Evolutionary conservation across 768 basidiomycete species (phyloP).

Genomic region (Lactarius akahatsu): DNA sequence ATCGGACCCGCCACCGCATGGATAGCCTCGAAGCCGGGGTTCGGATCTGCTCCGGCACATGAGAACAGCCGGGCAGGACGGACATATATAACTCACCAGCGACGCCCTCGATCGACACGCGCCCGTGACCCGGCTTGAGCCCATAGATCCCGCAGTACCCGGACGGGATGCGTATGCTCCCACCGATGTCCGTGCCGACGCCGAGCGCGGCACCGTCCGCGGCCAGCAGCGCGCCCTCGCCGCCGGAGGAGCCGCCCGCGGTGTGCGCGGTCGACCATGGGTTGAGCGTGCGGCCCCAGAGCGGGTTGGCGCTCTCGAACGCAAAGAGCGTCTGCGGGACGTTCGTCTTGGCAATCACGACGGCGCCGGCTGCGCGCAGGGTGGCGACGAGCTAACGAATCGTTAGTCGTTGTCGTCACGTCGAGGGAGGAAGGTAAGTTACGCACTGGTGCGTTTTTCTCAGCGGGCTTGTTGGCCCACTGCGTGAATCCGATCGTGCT

Average conservation of each 20-base stretch:
- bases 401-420: not conserved
- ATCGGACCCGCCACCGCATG: conserved; percentile 59
- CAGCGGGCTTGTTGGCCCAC: conserved; percentile 64
- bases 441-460: conserved; percentile 61
- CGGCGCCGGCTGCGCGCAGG: conserved; percentile 70
- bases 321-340: conserved; percentile 87
- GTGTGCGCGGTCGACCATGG: conserved; percentile 50
- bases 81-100: conserved; percentile 38
- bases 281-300: conserved; percentile 74
- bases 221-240: conserved; percentile 72
- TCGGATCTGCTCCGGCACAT: conserved; percentile 42
- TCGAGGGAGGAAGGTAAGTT: not conserved
- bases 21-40: conserved; percentile 71
- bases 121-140: conserved; percentile 64
- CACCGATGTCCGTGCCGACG: conserved; percentile 79
- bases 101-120: conserved; percentile 53
- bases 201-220: conserved; percentile 81
- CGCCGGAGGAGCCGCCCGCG: conserved; percentile 26
- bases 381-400: conserved; percentile 51
- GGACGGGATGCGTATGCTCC: conserved; percentile 79
- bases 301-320: conserved; percentile 78
- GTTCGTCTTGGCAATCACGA: conserved; percentile 88
- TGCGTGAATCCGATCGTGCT: conserved; percentile 68
- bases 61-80: not conserved
- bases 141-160: conserved; percentile 77